Conservation (phyloP, 805 yeast genomes). For the Clavispora phyllophila region DNA sequence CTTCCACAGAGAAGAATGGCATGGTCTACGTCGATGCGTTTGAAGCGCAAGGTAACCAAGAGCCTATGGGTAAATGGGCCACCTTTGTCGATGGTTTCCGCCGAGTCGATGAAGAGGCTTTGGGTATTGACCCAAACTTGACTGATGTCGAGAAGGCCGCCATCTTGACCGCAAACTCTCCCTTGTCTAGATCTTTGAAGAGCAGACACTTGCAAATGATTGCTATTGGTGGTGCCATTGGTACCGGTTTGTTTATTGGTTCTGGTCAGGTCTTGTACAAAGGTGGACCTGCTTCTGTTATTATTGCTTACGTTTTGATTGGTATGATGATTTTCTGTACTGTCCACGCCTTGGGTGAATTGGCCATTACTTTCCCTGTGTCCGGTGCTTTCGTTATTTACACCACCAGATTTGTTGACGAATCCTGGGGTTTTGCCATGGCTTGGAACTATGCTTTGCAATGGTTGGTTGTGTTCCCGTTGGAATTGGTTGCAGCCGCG, state of each 20-base stretch:
- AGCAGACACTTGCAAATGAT: slow-evolving; percentile 61
- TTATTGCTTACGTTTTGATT: slow-evolving; percentile 54
- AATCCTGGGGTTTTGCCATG: slow-evolving; percentile 23
- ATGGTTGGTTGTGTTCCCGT: slow-evolving; percentile 33
- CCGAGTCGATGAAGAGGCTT: slow-evolving; percentile 28
- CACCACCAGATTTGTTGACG: slow-evolving; percentile 19
- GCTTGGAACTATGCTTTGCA: slow-evolving; percentile 34
- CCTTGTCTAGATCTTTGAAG: slow-evolving; percentile 50
- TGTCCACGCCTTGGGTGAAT: slow-evolving; percentile 61
- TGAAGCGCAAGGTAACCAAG: slow-evolving; percentile 16
- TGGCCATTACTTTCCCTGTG: slow-evolving; percentile 45
- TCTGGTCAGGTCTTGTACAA: slow-evolving; percentile 50
- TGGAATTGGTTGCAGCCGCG: slow-evolving; percentile 34
- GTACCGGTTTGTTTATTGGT: slow-evolving; percentile 66
- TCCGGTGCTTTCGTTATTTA: slow-evolving; percentile 24
- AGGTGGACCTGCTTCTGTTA: slow-evolving; percentile 61
- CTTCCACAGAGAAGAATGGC: slow-evolving; percentile 33
- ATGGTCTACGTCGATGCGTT: slow-evolving; percentile 34
- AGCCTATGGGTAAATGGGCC: slow-evolving; percentile 13
- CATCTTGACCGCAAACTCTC: slow-evolving; percentile 49
- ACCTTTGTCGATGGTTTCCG: slow-evolving; percentile 28
- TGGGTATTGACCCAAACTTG: slow-evolving; percentile 38
- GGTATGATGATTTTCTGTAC: slow-evolving; percentile 56
- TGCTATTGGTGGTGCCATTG: slow-evolving; percentile 64
- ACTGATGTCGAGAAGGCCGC: slow-evolving; percentile 44